Conservation (phyloP, 257 asterid genomes). For the Verbascum thapsus region DNA sequence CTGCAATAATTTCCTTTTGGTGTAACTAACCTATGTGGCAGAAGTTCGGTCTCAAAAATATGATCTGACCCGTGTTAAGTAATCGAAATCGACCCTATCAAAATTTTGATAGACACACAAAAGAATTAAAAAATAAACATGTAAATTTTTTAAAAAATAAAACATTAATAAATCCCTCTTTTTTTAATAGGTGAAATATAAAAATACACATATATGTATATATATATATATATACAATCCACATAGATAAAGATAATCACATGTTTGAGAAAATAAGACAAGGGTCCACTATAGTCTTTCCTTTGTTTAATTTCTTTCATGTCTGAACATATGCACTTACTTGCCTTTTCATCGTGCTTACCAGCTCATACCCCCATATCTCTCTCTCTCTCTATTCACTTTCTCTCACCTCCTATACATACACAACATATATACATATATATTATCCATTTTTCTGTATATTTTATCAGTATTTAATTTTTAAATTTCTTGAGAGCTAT, state of each 20-base stretch:
- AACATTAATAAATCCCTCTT: too few species aligned
- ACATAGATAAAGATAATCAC: slow-evolving; percentile 33
- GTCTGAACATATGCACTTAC: slow-evolving; percentile 32
- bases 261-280: slow-evolving; percentile 30
- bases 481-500: background rate
- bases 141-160: too few species aligned
- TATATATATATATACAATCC: background rate
- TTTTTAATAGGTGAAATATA: background rate
- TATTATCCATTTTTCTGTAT: too few species aligned
- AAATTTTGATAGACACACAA: too few species aligned
- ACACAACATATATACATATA: background rate
- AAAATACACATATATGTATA: too few species aligned
- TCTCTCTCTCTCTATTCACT: slow-evolving; percentile 23
- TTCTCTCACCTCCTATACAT: slow-evolving; percentile 21
- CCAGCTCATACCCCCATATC: slow-evolving; percentile 48
- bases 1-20: too few species aligned
- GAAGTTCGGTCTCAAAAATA: too few species aligned
- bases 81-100: too few species aligned
- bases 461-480: slow-evolving; percentile 16
- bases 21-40: too few species aligned
- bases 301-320: slow-evolving; percentile 26
- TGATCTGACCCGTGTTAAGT: too few species aligned
- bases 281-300: slow-evolving; percentile 37
- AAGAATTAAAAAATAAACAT: too few species aligned
- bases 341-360: slow-evolving; percentile 38